Conservation (phyloP, 305 asterid genomes). For the Solanum hybrid region DNA sequence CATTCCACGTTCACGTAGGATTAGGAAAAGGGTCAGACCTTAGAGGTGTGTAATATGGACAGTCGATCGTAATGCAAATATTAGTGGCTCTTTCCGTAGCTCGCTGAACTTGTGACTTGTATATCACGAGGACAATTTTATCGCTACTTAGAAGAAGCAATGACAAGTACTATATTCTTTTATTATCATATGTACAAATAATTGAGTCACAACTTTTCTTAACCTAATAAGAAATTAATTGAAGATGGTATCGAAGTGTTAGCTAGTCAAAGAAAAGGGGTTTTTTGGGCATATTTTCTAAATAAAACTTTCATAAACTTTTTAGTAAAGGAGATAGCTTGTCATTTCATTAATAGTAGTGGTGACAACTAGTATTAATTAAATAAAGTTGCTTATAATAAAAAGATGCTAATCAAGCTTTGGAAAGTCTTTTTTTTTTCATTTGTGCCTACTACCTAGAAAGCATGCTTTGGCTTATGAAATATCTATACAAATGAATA, state of each 20-base stretch:
- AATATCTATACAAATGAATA: not conserved
- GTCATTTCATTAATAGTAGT: not conserved
- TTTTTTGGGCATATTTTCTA: not conserved
- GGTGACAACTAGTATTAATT: not conserved
- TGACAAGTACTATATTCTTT: not conserved
- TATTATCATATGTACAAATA: not conserved
- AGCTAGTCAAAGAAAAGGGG: not conserved
- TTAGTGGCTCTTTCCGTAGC: accelerated
- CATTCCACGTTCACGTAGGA: accelerated
- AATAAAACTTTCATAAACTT: not conserved
- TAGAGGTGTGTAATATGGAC: not conserved
- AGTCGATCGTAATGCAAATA: not conserved
- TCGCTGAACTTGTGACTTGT: not conserved
- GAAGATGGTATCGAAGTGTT: not conserved
- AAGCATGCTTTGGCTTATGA: not conserved
- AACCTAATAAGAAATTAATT: not conserved
- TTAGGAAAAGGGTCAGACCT: not conserved
- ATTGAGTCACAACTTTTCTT: not conserved
- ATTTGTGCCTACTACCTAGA: not conserved
- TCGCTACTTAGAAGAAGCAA: not conserved
- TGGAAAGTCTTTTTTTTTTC: not conserved
- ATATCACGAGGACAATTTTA: not conserved
- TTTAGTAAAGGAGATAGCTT: not conserved
- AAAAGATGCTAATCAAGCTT: conserved; percentile 2
- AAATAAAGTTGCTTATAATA: not conserved